Base-by-base conservation (phyloP, 2,329 filamentous ascomycete species). In the Curvularia sp. region DNA sequence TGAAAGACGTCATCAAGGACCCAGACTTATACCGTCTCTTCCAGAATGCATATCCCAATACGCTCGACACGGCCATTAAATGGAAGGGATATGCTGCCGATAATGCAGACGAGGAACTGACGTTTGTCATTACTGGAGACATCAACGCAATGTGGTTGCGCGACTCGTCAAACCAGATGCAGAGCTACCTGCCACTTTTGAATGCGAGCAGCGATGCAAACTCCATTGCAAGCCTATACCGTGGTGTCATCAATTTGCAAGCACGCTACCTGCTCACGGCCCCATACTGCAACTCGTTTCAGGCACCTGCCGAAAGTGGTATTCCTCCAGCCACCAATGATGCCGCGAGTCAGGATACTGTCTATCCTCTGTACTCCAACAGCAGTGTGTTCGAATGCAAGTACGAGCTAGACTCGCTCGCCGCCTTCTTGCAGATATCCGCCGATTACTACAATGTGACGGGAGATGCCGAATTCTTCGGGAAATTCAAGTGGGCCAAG, bases 31-130 rank as follows among this genome's bases (percentile, higher is more conserved):
- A 83, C 72, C 83, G 88, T 3, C 80, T 93, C 10, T 93, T 93
- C 70, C 78, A 87, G 65, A 93, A 93, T 72, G 81, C 87, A 1
- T 92, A 87, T 71, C 89, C 90, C 0, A 93, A 91, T 74, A 91
- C 89, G 0, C 80, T 93, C 10, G 89, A 92, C 69, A 92, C 89
- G 0, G 89, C 89, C 0, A 84, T 92, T 41, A 82, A 83, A 60
- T 92, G 88, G 89, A 86, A 84, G 53, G 89, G 89, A 1, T 78
- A 80, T 50, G 81, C 86, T 0, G 81, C 80, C 32, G 81, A 86
- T 57, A 82, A 85, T 64, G 74, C 81, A 0, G 82, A 83, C 1
- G 87, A 91, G 73, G 89, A 91, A 74, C 77, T 89, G 59, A 83
- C 84, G 5, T 86, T 85, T 63, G 68, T 86, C 61, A 86, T 86